Evolutionary conservation across 345 rosid genomes (phyloP), one percentile per base, ranked within the genome.

Genomic region (Isatis tinctoria): DNA sequence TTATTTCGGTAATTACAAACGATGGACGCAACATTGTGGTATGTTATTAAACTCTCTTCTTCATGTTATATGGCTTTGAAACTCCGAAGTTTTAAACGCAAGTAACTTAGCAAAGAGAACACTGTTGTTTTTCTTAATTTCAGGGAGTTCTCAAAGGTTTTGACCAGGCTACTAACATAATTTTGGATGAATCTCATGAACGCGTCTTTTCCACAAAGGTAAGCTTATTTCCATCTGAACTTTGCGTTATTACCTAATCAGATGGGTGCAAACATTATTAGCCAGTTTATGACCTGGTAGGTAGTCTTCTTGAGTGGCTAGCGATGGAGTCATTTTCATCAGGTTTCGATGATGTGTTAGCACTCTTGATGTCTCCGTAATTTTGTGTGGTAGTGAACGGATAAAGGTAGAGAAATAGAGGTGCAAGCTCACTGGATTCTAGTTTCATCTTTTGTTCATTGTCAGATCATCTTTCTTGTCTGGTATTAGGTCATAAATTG

Each of bases 1-100:
- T 77, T 5, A 85, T 88, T 70, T 90, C 99, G 9, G 87, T 92
- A 4, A 92, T 87, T 68, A 90, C 97, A 26, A 92, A 90, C 69
- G 96, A 92, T 74, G 99, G 97, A 53, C 90, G 97, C 69, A 94
- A 91, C 79, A 91, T 94, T 69, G 97, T 92, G 89, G 95, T 90
- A 77, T 26, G 78, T 78, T 65, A 45, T 67, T 33, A 2, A 17
- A 2, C 14, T 4, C 1, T 41, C 32, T 10, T 30, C 11, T 35
- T 33, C 52, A 8, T 63, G 43, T 28, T 37, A 28, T 18, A 11
- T 48, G 44, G 27, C 2, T 48, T 47, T 45, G 11, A 3, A 60
- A 37, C 12, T 58, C 13, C 18, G 65, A 0, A 0, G 24, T 28
- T 18, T 30, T 3, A 4, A 39, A 57, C 10, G 33, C 26, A 49